Conservation (phyloP, 1,139 yeast genomes). For the Scheffersomyces titani region DNA sequence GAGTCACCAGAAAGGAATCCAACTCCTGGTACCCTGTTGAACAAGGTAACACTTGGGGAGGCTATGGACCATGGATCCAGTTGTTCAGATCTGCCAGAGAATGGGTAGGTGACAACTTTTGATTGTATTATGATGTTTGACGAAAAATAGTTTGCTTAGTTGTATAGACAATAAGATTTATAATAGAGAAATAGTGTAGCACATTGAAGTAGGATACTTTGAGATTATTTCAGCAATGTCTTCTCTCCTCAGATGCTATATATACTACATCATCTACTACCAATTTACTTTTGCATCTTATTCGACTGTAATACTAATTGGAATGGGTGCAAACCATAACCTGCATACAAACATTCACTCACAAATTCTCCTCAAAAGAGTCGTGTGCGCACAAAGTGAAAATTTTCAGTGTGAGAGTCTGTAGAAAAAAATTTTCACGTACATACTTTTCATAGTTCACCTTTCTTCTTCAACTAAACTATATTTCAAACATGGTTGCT, state of each 20-base stretch:
- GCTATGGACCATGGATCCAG: constrained; percentile 93
- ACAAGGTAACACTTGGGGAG: constrained; percentile 65
- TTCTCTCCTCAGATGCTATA: too few species aligned
- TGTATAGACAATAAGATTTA: background rate
- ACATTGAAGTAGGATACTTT: background rate
- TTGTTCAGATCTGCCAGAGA: constrained; percentile 90
- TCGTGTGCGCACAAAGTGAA: background rate
- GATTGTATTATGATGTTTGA: constrained; percentile 1
- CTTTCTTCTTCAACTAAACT: constrained; percentile 6
- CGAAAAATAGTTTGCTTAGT: background rate
- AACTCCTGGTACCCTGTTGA: constrained; percentile 88
- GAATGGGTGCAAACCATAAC: background rate
- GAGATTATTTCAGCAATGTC: too few species aligned
- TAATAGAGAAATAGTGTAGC: background rate
- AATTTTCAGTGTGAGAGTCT: background rate
- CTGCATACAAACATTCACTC: background rate
- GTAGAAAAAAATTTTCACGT: constrained; percentile 1
- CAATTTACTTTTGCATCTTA: too few species aligned
- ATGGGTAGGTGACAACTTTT: constrained; percentile 69
- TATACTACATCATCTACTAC: too few species aligned
- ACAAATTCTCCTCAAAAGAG: background rate
- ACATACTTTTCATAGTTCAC: background rate
- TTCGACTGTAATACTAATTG: background rate
- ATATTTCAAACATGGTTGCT: constrained; percentile 41
- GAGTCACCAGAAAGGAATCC: constrained; percentile 83